A percentile compares a stretch with the other conserved stretches of the same genome.
These are phyloP conservation scores for Choiromyces venosus DNA, from an alignment of 495 filamentous ascomycete genomes.

Conservation along the genomic window DNA sequence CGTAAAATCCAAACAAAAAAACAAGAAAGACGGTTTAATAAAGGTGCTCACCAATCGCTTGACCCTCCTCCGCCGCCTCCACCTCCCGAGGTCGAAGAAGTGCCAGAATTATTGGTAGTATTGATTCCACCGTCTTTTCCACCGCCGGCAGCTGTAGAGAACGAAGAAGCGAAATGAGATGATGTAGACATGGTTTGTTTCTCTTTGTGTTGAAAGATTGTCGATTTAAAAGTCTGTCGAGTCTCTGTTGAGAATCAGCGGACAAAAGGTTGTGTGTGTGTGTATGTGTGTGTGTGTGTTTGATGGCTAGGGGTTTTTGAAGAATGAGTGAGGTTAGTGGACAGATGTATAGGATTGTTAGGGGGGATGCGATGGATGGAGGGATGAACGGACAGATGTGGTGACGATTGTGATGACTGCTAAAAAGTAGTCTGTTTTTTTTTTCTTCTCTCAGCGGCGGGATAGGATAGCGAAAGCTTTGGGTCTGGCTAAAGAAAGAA, in stretches of 20 bases:
- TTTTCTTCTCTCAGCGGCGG: not conserved
- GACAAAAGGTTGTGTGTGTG: not conserved
- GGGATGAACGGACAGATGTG: not conserved
- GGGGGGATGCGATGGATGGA: not conserved
- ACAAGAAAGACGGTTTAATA: constrained; percentile 1
- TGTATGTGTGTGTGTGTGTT: not conserved
- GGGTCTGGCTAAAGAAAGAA: not conserved
- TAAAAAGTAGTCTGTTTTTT: not conserved
- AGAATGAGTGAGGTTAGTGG: not conserved
- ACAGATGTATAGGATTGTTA: not conserved
- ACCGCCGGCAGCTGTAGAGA: constrained; percentile 21
- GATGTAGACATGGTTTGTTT: constrained; percentile 33
- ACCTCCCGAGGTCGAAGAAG: constrained; percentile 12
- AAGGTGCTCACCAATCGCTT: constrained; percentile 32
- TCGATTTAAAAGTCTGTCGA: not conserved
- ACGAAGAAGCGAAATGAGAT: constrained; percentile 35
- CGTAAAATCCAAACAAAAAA: constrained; percentile 14
- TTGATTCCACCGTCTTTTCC: constrained; percentile 19
- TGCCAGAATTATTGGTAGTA: constrained; percentile 19
- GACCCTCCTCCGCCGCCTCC: constrained; percentile 29
- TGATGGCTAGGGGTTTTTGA: not conserved
- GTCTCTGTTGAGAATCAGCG: not conserved
- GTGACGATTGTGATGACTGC: not conserved
- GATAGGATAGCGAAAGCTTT: not conserved
- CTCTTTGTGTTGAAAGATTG: constrained; percentile 12